phyloP scores from a whole-genome alignment of 352 stramenopile species.

The Peronospora farinosa region DNA sequence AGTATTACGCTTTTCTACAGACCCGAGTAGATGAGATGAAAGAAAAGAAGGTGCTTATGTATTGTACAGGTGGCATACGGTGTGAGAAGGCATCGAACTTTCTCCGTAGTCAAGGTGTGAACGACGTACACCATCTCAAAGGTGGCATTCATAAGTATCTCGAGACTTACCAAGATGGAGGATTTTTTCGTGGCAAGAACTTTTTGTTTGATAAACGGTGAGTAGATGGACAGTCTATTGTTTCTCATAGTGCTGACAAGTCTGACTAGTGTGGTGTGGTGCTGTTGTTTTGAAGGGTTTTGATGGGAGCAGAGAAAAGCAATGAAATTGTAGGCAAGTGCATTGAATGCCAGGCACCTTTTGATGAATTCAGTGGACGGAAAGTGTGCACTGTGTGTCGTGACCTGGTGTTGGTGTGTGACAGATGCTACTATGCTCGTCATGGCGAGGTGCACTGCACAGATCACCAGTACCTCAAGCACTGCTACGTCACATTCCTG shows the following conservation, averaged over 20 bases:
- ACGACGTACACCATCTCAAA: conserved; percentile 64
- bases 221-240: conserved; percentile 7
- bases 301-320: conserved; percentile 47
- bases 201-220: conserved; percentile 79
- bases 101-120: conserved; percentile 43
- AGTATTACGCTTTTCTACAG: conserved; percentile 66
- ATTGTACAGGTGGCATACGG: conserved; percentile 71
- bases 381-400: conserved; percentile 72
- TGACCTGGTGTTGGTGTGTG: conserved; percentile 63
- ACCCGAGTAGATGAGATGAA: conserved; percentile 56
- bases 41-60: conserved; percentile 71
- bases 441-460: conserved; percentile 68
- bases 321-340: conserved; percentile 68
- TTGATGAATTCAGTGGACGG: conserved; percentile 59
- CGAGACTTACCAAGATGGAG: conserved; percentile 48
- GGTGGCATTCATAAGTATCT: conserved; percentile 76
- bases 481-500: conserved; percentile 66
- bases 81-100: conserved; percentile 76
- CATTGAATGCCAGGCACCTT: conserved; percentile 48
- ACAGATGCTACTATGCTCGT: conserved; percentile 48
- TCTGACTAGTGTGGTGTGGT: conserved; percentile 1
- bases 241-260: neutral
- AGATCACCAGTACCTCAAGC: conserved; percentile 66
- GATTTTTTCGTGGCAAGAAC: conserved; percentile 72
- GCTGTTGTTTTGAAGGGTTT: conserved; percentile 30